A percentile compares a stretch with the other conserved stretches of the same genome.
These are phyloP conservation scores for Zasmidium angulare DNA, from an alignment of 2,329 filamentous ascomycete genomes.

Conservation along the genomic window DNA sequence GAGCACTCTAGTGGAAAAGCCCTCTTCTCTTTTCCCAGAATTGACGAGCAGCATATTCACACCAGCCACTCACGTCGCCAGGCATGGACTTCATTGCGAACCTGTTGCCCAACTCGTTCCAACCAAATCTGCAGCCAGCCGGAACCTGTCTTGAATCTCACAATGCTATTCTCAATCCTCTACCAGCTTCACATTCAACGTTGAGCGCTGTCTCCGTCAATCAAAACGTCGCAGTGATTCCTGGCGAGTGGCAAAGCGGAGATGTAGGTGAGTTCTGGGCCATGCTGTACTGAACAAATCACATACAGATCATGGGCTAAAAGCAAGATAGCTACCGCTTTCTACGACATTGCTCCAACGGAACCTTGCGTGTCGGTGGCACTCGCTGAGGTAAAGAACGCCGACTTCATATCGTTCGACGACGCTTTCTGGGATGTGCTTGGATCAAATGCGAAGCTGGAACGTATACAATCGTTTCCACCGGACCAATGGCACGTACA, in stretches of 20 bases:
- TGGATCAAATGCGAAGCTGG: conserved; percentile 26
- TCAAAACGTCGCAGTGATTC: conserved; percentile 24
- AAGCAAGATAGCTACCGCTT: conserved; percentile 10
- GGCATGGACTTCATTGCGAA: conserved; percentile 11
- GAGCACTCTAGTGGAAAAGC: background rate
- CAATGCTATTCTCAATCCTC: conserved; percentile 9
- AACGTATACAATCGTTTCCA: conserved; percentile 25
- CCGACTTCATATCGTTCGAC: conserved; percentile 30
- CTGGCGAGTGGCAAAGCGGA: conserved; percentile 18
- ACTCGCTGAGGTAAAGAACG: conserved; percentile 16
- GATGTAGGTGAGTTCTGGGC: conserved; percentile 12
- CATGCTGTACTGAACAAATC: no score
- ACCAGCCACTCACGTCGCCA: background rate
- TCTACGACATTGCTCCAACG: conserved; percentile 20
- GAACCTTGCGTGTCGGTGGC: conserved; percentile 15
- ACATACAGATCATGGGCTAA: background rate
- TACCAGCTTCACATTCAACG: conserved; percentile 18
- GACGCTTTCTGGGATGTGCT: conserved; percentile 27
- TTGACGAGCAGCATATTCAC: background rate
- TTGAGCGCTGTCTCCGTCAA: conserved; percentile 19
- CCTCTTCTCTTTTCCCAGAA: background rate
- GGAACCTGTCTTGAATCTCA: conserved; percentile 13
- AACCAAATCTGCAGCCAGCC: conserved; percentile 9
- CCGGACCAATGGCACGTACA: conserved; percentile 22
- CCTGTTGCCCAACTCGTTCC: conserved; percentile 9